Evolutionary conservation across 2,329 filamentous ascomycete species (phyloP), one percentile per base, ranked within the genome.

Genomic region (Macrophomina phaseolina): DNA sequence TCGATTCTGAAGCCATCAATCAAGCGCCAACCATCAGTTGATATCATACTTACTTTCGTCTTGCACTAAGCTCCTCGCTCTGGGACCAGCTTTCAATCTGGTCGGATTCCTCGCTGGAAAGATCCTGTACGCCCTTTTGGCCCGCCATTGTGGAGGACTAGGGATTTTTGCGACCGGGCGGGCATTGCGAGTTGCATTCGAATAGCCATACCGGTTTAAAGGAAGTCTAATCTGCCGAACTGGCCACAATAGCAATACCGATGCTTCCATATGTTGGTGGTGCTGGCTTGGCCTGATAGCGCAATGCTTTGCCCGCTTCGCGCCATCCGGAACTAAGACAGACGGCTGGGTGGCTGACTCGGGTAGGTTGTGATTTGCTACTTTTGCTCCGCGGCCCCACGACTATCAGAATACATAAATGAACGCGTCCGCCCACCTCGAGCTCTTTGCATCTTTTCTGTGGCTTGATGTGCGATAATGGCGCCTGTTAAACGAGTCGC

Each of bases 1-100:
- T 86, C 83, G 49, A 82, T 76, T 69, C 82, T 86, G n/a, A 8
- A 28, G 16, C n/a, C 5, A n/a, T 63, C 18, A 63, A 46, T 8
- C 12, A 45, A 16, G 28, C 14, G 40, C 4, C 3, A 5, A 30
- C 45, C 11, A 5, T 2, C 5, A 14, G 6, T 23, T 16, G 6
- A 32, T 6, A 5, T 18, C 2, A 4, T 4, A 55, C 63, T 28
- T 4, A 48, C 63, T 56, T 65, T 16, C 38, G 51, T 9, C 63
- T 40, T 11, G 38, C 51, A n/a, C 61, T 48, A 18, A 23, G 36
- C 14, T 28, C 49, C 14, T 53, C 36, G 5, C 16, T 18, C 14
- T 16, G 16, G 18, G 3, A 18, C 36, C 38, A 45, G 14, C 12
- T 23, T 12, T 32, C 11, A n/a, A 28, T 32, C 12, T 38, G 18